These are phyloP conservation scores for Aspergillus thermomutatus DNA, from an alignment of 2,329 filamentous ascomycete species.

Conservation along the genomic window DNA sequence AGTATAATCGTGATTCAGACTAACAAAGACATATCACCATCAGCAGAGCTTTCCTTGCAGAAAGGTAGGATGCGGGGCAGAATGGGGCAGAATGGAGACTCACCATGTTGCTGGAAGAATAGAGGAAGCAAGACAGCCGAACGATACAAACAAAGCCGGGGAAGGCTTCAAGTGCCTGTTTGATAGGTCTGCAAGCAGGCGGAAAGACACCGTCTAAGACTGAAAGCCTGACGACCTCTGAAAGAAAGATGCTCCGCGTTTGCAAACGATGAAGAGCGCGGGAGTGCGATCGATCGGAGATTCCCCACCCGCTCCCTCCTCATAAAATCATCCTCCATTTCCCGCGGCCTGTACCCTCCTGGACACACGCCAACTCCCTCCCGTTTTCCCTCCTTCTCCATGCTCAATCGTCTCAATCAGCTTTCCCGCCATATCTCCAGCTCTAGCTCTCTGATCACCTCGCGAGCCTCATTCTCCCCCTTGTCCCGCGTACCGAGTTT, in stretches of 20 bases:
- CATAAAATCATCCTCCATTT: constrained; percentile 9
- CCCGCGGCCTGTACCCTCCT: background rate
- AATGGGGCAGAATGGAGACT: no score
- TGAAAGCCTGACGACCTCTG: background rate
- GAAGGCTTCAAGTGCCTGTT: no score
- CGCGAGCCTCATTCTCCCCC: constrained; percentile 19
- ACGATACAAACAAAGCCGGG: background rate
- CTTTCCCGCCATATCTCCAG: constrained; percentile 67
- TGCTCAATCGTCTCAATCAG: constrained; percentile 75
- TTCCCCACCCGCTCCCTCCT: constrained; percentile 14
- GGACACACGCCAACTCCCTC: constrained; percentile 3
- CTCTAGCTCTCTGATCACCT: constrained; percentile 45
- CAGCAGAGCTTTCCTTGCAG: background rate
- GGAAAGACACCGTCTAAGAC: background rate
- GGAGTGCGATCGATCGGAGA: constrained; percentile 8
- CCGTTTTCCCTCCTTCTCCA: constrained; percentile 36
- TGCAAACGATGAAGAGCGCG: background rate
- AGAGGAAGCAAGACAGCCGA: background rate
- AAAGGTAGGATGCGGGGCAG: constrained; percentile 13
- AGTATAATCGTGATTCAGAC: constrained; percentile 87
- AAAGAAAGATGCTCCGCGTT: background rate
- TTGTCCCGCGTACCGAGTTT: constrained; percentile 13
- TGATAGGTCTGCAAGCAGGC: background rate
- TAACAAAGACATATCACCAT: constrained; percentile 29
- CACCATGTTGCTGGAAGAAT: constrained; percentile 13